A percentile compares a stretch with the other conserved stretches of the same genome.
Conservation (phyloP, 768 basidiomycete species). For the Mycena haematopus region DNA sequence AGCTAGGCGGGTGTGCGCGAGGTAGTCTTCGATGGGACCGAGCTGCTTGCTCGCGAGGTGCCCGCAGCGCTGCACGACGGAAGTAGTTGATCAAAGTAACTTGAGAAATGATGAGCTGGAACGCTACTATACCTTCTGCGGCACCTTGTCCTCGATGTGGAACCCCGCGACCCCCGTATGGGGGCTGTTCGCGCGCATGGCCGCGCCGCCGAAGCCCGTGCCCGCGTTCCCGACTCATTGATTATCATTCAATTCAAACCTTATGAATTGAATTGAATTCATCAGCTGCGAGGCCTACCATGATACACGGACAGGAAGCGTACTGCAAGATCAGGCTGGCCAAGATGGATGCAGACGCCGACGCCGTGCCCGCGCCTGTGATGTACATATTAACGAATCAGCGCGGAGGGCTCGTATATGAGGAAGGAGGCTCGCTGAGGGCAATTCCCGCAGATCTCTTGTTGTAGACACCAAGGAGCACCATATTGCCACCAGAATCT, state of each 20-base stretch:
- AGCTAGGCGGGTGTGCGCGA: slow-evolving; percentile 59
- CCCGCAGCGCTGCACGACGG: slow-evolving; percentile 56
- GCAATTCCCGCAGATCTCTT: slow-evolving; percentile 60
- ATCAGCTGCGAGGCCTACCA: neutral
- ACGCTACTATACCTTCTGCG: slow-evolving; percentile 24
- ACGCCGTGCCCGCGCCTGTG: slow-evolving; percentile 53
- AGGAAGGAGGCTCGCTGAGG: slow-evolving; percentile 43
- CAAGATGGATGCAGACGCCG: slow-evolving; percentile 60
- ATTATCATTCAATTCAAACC: slow-evolving; percentile 31
- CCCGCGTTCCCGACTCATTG: slow-evolving; percentile 52
- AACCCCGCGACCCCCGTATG: slow-evolving; percentile 57
- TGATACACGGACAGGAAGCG: neutral
- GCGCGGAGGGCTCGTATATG: neutral
- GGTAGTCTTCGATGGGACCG: slow-evolving; percentile 54
- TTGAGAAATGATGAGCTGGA: neutral
- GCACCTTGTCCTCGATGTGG: slow-evolving; percentile 64
- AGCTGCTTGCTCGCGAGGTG: slow-evolving; percentile 62
- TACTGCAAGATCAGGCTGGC: slow-evolving; percentile 54
- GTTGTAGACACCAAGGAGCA: slow-evolving; percentile 51
- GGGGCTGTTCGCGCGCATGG: slow-evolving; percentile 59
- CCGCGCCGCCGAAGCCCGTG: slow-evolving; percentile 63
- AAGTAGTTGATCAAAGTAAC: slow-evolving; percentile 42
- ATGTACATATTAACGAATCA: neutral
- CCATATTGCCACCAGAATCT: too few relatives aligned
- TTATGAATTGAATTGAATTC: neutral